These are phyloP conservation scores for Leucosporidium scottii DNA, from an alignment of 768 basidiomycete species.

Conservation along the genomic window DNA sequence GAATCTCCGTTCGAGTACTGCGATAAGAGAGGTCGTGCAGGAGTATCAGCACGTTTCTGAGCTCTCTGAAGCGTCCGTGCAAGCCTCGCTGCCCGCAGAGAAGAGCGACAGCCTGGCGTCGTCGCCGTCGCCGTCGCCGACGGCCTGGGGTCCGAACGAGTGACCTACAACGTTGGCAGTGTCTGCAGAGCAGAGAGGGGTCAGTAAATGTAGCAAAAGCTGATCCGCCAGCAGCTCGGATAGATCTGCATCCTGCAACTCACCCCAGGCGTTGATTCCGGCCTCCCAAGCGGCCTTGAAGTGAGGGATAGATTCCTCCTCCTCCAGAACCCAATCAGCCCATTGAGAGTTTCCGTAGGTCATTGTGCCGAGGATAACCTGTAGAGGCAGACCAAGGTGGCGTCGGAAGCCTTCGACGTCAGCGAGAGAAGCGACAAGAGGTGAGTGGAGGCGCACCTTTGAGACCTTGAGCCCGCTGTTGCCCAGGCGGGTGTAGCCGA, in stretches of 20 bases:
- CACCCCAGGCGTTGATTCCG: constrained; percentile 54
- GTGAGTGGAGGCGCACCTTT: constrained; percentile 36
- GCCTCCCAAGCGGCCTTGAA: constrained; percentile 56
- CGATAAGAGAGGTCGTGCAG: too few species aligned
- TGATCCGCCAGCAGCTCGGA: too few species aligned
- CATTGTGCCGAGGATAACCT: constrained; percentile 54
- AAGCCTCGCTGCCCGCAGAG: too few species aligned
- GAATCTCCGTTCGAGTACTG: constrained; percentile 59
- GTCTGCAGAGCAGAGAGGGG: too few species aligned
- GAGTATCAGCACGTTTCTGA: background rate
- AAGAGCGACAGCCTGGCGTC: constrained; percentile 36
- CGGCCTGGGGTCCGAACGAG: background rate
- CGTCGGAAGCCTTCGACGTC: too few species aligned
- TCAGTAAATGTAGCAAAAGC: background rate
- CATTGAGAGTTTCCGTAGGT: constrained; percentile 9
- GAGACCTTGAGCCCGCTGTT: constrained; percentile 60
- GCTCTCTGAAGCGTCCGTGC: too few species aligned
- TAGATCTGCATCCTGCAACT: constrained; percentile 27
- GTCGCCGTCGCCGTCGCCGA: constrained; percentile 41
- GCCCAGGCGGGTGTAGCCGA: constrained; percentile 44
- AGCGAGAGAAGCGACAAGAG: background rate
- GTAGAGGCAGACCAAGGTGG: too few species aligned
- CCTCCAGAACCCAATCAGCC: constrained; percentile 31
- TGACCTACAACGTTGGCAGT: background rate
- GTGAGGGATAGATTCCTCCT: constrained; percentile 51